These are phyloP conservation scores for Penicillium parvum DNA, from an alignment of 495 filamentous ascomycete genomes.

Conservation along the genomic window DNA sequence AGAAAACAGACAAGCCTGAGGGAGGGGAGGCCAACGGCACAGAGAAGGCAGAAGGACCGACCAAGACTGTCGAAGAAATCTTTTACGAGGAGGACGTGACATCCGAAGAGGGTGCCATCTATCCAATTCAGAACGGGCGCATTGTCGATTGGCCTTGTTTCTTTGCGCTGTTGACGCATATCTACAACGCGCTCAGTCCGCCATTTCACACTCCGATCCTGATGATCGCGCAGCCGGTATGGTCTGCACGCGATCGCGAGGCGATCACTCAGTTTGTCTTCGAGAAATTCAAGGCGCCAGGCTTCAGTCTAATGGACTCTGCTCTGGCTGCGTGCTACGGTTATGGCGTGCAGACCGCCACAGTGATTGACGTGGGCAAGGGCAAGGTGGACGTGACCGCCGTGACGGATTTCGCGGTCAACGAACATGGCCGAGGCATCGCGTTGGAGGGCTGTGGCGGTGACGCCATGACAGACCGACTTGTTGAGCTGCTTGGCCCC, in stretches of 20 bases:
- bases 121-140: conserved; percentile 76
- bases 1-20: conserved; percentile 11
- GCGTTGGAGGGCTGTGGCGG: conserved; percentile 73
- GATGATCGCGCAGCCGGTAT: conserved; percentile 78
- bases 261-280: conserved; percentile 86
- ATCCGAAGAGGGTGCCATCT: conserved; percentile 83
- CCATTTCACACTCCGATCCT: conserved; percentile 93
- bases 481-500: conserved; percentile 61
- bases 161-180: conserved; percentile 81
- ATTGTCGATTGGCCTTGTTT: conserved; percentile 88
- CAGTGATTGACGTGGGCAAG: conserved; percentile 83
- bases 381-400: conserved; percentile 90
- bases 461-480: conserved; percentile 77
- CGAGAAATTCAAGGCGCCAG: conserved; percentile 92
- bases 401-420: conserved; percentile 70
- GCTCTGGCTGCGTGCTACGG: conserved; percentile 80
- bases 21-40: conserved; percentile 15
- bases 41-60: conserved; percentile 17
- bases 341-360: conserved; percentile 69
- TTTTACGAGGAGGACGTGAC: conserved; percentile 81
- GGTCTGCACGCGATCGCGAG: conserved; percentile 80
- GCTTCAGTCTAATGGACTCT: conserved; percentile 79
- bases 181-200: conserved; percentile 80
- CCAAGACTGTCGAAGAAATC: conserved; percentile 41
- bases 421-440: conserved; percentile 54